Base-by-base conservation (phyloP, 768 basidiomycete species). In the Xerocomus brunneocitrinus region DNA sequence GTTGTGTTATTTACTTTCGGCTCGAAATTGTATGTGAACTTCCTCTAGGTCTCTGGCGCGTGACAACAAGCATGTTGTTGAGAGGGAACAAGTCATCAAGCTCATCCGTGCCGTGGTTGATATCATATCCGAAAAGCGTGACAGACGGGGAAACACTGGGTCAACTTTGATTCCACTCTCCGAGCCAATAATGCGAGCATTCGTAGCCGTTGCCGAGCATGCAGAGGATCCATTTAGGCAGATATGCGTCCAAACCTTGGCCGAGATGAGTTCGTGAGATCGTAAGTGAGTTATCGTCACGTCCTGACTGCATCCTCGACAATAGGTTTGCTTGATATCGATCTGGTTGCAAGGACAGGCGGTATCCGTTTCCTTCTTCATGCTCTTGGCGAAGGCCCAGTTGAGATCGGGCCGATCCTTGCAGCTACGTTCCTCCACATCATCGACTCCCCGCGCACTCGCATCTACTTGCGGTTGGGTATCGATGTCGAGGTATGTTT, bases 161-260 rank as follows among this genome's bases (percentile, higher is more conserved):
- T 62, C 74, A 9, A 77, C 78, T 10, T 67, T 67, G 3, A 78
- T 87, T 4, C 84, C 84, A 12, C 67, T 93, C 47, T 85, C 88
- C 7, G 84, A 89, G 61, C 74, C 84, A 28, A 79, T 93, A 47
- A 82, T 98, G 73, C 82, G 97, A 31, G 89, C 91, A 10, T 73
- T 98, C n/a, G 83, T 98, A 38, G 91, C 95, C 8, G 82, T 97
- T 12, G 93, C 95, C 0, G 97, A 99, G 67, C 89, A 92, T 53
- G 77, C 81, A 9, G 97, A 98, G 58, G 97, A 98, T 62, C 85
- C 89, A 1, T 89, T 98, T 63, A 78, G 88, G 53, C 76, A 80
- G 1, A 82, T 92, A 46, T 90, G 86, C 43, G 77, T 98, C 31
- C 85, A 94, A 68, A 97, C 91, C 0, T 71, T 99, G 50, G 80